Evolutionary conservation across 1,284 basidiomycete species (phyloP).

Genomic region (Malassezia sp.): DNA sequence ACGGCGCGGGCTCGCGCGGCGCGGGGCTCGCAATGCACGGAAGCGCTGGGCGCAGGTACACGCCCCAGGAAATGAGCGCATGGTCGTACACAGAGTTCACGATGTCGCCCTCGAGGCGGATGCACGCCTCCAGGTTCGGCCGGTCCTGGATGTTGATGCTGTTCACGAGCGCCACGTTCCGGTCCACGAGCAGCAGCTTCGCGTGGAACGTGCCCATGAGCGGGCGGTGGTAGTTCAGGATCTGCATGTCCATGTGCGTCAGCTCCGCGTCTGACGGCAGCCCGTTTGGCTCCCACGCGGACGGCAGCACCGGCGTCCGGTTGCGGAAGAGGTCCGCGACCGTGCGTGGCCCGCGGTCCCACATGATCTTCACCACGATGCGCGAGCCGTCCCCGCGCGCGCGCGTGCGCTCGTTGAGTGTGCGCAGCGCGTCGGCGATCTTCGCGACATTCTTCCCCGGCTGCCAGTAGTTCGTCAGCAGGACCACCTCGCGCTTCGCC

Average conservation of each 20-base stretch:
- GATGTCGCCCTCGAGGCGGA: constrained; percentile 55
- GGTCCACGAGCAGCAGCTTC: constrained; percentile 65
- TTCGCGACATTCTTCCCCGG: constrained; percentile 39
- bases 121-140: constrained; percentile 47
- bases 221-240: constrained; percentile 44
- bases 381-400: constrained; percentile 12
- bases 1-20: constrained; percentile 20
- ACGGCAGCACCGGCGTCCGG: constrained; percentile 32
- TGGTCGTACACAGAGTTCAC: constrained; percentile 65
- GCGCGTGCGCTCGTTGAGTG: constrained; percentile 24
- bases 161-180: constrained; percentile 61
- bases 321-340: constrained; percentile 40
- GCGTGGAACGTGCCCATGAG: constrained; percentile 62
- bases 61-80: constrained; percentile 59
- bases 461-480: constrained; percentile 47
- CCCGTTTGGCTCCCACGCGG: constrained; percentile 38
- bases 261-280: constrained; percentile 34
- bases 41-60: constrained; percentile 54
- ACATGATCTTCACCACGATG: constrained; percentile 44
- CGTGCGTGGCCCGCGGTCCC: constrained; percentile 42
- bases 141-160: constrained; percentile 62
- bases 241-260: constrained; percentile 35
- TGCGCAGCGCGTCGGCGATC: constrained; percentile 37
- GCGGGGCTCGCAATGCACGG: constrained; percentile 51
- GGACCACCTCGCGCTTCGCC: constrained; percentile 37